These are phyloP conservation scores for Mortierella sp. DNA, from an alignment of 371 early-diverging fungal species.

Conservation along the genomic window DNA sequence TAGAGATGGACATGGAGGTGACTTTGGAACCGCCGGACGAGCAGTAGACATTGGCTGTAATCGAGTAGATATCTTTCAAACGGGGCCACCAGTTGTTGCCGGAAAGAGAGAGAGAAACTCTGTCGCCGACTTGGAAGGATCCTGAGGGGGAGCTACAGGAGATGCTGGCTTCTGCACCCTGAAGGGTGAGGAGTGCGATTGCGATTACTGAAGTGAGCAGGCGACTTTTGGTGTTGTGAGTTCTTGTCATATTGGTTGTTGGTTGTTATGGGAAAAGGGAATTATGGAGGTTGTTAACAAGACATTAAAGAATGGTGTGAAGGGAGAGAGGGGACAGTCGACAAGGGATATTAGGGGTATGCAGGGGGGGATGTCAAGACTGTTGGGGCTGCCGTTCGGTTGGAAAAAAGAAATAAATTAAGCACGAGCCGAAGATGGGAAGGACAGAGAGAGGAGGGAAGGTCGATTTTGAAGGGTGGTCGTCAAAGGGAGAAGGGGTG, in stretches of 20 bases:
- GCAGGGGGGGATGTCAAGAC: slow-evolving; percentile 1
- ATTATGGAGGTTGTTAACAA: slow-evolving; percentile 5
- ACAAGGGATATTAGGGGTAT: neutral
- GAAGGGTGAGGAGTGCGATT: slow-evolving; percentile 22
- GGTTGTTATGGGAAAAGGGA: neutral
- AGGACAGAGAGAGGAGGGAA: slow-evolving; percentile 16
- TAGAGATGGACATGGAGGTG: slow-evolving; percentile 16
- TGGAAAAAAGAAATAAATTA: neutral
- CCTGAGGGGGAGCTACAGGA: slow-evolving; percentile 40
- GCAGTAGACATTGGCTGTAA: slow-evolving; percentile 37
- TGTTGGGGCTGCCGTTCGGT: neutral
- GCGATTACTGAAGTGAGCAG: slow-evolving; percentile 13
- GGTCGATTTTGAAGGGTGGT: slow-evolving; percentile 8
- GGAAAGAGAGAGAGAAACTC: slow-evolving; percentile 19
- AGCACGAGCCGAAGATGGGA: slow-evolving; percentile 1
- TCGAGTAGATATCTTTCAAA: slow-evolving; percentile 25
- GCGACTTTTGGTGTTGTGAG: slow-evolving; percentile 14
- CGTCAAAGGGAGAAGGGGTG: neutral
- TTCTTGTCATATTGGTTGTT: neutral
- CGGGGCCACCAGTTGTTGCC: slow-evolving; percentile 49
- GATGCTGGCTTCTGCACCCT: slow-evolving; percentile 22
- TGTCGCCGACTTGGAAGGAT: slow-evolving; percentile 24
- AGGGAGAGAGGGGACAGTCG: neutral
- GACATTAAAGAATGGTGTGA: neutral
- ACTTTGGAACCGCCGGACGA: slow-evolving; percentile 21